These are phyloP conservation scores for Penicillium coffeae DNA, from an alignment of 495 filamentous ascomycete genomes.

Conservation along the genomic window DNA sequence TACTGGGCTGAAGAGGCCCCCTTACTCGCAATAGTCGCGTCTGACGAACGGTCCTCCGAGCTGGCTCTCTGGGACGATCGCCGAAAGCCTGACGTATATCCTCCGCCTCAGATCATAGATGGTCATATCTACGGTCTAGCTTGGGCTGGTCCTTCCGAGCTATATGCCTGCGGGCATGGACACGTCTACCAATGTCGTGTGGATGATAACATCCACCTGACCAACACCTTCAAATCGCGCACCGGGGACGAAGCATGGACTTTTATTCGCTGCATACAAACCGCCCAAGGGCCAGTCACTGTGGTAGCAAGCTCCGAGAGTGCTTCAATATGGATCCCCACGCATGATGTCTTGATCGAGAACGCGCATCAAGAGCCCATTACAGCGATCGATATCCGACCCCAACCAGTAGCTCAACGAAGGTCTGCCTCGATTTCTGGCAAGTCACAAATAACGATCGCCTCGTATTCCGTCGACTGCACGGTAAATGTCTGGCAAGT, in stretches of 20 bases:
- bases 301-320: slow-evolving; percentile 34
- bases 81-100: slow-evolving; percentile 39
- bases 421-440: slow-evolving; percentile 3
- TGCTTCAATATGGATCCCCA: slow-evolving; percentile 43
- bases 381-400: slow-evolving; percentile 43
- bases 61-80: slow-evolving; percentile 46
- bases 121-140: slow-evolving; percentile 36
- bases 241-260: slow-evolving; percentile 31
- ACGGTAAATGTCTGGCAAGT: slow-evolving; percentile 68
- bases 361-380: slow-evolving; percentile 43
- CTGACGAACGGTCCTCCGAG: slow-evolving; percentile 38
- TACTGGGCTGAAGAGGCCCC: slow-evolving; percentile 39
- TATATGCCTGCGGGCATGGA: slow-evolving; percentile 39
- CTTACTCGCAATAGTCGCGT: slow-evolving; percentile 42
- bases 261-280: slow-evolving; percentile 34
- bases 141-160: slow-evolving; percentile 33
- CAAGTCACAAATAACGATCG: slow-evolving; percentile 34
- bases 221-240: slow-evolving; percentile 32
- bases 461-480: slow-evolving; percentile 53
- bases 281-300: slow-evolving; percentile 23
- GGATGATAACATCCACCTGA: slow-evolving; percentile 35
- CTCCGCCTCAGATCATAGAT: slow-evolving; percentile 36
- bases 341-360: slow-evolving; percentile 38
- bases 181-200: slow-evolving; percentile 43
- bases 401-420: slow-evolving; percentile 24